A percentile compares a stretch with the other conserved stretches of the same genome.
phyloP scores from a whole-genome alignment of 164 flowering plant species.

The Chloranthus sessilifolius region DNA sequence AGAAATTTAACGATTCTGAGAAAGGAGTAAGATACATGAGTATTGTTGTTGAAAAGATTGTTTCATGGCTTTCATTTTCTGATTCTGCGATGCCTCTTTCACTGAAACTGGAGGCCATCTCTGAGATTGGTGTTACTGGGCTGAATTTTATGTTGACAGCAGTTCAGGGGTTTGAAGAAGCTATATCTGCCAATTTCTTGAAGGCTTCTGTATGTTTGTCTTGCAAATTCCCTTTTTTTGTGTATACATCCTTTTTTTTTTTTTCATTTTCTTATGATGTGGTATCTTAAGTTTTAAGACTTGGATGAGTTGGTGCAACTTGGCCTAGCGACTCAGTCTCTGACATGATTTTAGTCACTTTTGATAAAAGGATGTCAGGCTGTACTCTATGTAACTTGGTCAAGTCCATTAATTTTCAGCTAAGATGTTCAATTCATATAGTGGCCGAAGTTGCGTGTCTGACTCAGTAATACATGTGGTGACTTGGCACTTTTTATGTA shows the following conservation, averaged over 20 bases:
- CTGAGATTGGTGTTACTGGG: slow-evolving; percentile 50
- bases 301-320: too few relatives aligned
- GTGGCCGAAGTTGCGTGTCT: too few relatives aligned
- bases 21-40: slow-evolving; percentile 38
- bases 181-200: slow-evolving; percentile 40
- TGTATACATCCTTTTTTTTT: background rate
- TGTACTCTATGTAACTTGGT: too few relatives aligned
- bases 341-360: too few relatives aligned
- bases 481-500: too few relatives aligned
- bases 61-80: slow-evolving; percentile 33
- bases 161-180: slow-evolving; percentile 51
- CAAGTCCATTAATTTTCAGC: too few relatives aligned
- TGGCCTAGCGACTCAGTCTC: too few relatives aligned
- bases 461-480: too few relatives aligned
- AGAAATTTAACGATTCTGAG: slow-evolving; percentile 41
- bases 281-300: background rate
- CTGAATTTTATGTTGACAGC: slow-evolving; percentile 39
- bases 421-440: too few relatives aligned
- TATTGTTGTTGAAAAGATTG: slow-evolving; percentile 53
- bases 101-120: slow-evolving; percentile 55
- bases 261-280: background rate
- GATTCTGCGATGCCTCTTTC: slow-evolving; percentile 41
- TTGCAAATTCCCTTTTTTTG: slow-evolving; percentile 3
- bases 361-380: too few relatives aligned
- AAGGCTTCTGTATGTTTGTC: slow-evolving; percentile 49